Evolutionary conservation across 2,329 filamentous ascomycete genomes (phyloP).

Genomic region (Laburnicola sp.): DNA sequence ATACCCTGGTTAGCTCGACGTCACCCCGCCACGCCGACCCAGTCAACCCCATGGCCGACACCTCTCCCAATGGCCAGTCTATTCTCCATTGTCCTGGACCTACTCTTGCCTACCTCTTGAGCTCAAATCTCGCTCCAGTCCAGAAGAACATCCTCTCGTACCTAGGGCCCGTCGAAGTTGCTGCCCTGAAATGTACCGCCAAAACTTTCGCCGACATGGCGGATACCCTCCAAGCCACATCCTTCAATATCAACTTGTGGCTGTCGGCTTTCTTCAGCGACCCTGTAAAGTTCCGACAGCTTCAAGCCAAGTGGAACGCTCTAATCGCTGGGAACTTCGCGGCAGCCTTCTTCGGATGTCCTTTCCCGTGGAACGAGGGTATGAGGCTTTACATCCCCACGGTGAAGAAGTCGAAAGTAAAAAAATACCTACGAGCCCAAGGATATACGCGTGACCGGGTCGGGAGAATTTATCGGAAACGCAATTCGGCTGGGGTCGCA

Average conservation of each 20-base stretch:
- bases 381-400: too few relatives aligned
- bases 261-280: slow-evolving; percentile 3
- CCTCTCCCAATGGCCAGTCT: too few relatives aligned
- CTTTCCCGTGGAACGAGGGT: not conserved
- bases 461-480: too few relatives aligned
- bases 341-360: not conserved
- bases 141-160: not conserved
- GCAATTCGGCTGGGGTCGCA: too few relatives aligned
- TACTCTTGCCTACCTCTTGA: not conserved
- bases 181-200: not conserved
- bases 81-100: too few relatives aligned
- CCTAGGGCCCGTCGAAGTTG: not conserved
- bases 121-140: not conserved
- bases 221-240: not conserved
- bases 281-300: slow-evolving; percentile 1
- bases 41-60: too few relatives aligned
- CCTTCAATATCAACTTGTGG: slow-evolving; percentile 1
- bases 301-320: not conserved
- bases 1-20: too few relatives aligned
- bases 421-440: too few relatives aligned
- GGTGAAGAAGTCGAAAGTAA: too few relatives aligned
- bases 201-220: not conserved
- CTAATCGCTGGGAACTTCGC: not conserved
- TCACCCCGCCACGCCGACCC: too few relatives aligned
- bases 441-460: too few relatives aligned